Percentiles rank a stretch among this genome's conserved stretches.
These are phyloP conservation scores for Talaromyces thailandensis DNA, from an alignment of 495 filamentous ascomycete genomes.

Conservation along the genomic window DNA sequence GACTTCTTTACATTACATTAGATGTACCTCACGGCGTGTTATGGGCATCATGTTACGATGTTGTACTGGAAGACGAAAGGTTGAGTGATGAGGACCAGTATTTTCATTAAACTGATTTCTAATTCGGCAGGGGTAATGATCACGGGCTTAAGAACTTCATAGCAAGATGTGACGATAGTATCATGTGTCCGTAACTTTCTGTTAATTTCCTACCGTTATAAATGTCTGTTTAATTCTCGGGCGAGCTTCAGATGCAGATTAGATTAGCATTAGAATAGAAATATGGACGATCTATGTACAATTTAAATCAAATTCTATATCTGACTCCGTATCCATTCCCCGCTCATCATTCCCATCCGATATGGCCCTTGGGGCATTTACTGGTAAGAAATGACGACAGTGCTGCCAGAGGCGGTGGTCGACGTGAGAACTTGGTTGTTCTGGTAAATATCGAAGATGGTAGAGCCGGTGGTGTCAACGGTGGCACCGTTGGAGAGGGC, in stretches of 20 bases:
- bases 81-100: not conserved
- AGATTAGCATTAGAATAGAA: not conserved
- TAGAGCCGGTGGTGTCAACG: constrained; percentile 30
- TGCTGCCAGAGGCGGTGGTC: not conserved
- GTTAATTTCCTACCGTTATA: too few species aligned
- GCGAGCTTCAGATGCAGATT: not conserved
- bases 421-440: constrained; percentile 36
- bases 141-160: too few species aligned
- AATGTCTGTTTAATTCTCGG: too few species aligned
- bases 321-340: not conserved
- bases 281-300: not conserved
- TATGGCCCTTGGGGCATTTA: not conserved
- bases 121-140: too few species aligned
- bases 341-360: not conserved
- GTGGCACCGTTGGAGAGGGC: constrained; percentile 15
- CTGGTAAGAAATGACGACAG: not conserved
- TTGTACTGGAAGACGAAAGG: not conserved
- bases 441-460: constrained; percentile 45
- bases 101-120: too few species aligned
- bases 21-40: not conserved
- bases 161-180: too few species aligned
- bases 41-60: not conserved
- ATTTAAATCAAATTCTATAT: not conserved
- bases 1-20: too few species aligned
- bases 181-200: too few species aligned